Conservation (phyloP, 139 green algal species). For the Pleodorina starrii region DNA sequence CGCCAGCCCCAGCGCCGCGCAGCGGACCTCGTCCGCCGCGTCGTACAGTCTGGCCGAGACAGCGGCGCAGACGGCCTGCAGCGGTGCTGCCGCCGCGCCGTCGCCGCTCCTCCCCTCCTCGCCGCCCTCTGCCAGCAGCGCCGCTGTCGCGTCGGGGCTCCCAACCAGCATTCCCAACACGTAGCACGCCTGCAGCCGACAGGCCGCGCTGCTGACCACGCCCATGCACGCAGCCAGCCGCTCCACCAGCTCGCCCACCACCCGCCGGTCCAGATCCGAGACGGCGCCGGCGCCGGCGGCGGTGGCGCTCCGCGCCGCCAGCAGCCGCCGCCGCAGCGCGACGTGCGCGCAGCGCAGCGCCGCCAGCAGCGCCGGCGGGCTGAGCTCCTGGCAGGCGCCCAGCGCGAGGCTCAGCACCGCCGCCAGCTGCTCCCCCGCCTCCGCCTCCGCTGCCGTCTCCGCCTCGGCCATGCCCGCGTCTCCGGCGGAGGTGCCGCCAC, state of each 20-base stretch:
- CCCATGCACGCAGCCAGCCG: constrained; percentile 14
- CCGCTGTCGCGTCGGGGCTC: too few species aligned
- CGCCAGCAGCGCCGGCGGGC: constrained; percentile 9
- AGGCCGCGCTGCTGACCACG: neutral
- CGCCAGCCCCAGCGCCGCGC: constrained; percentile 16
- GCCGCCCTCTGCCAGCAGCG: neutral
- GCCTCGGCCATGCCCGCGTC: too few species aligned
- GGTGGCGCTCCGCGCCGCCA: neutral
- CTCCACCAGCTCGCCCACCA: constrained; percentile 5
- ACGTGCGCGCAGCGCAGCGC: constrained; percentile 20
- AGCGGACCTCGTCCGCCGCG: constrained; percentile 38
- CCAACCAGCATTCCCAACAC: constrained; percentile 9
- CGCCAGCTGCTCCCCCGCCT: neutral
- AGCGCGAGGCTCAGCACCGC: neutral
- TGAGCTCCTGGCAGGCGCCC: constrained; percentile 14
- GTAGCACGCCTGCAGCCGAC: constrained; percentile 29
- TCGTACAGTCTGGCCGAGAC: constrained; percentile 26
- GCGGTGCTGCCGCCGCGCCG: neutral
- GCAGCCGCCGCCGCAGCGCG: constrained; percentile 21
- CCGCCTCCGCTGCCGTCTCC: neutral
- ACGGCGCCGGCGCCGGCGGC: neutral
- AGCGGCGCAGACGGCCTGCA: neutral
- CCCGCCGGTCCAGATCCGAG: neutral
- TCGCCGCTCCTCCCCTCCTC: neutral
- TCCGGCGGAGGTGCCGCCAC: too few species aligned